phyloP scores from a whole-genome alignment of 306 rosid species.

The Pyrus pyrifolia region DNA sequence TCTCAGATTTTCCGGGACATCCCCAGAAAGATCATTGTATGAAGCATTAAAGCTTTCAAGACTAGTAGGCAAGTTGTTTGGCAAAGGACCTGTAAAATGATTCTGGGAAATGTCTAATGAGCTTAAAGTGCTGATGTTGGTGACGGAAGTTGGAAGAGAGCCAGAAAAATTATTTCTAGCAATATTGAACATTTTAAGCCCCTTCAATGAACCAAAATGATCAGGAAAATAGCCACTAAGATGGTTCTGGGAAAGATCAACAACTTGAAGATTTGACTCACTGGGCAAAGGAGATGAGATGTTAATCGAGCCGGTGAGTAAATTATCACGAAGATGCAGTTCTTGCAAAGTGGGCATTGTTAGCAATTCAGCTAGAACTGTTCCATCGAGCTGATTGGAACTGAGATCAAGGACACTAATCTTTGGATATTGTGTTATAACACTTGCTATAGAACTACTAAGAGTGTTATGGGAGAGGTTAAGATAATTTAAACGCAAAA shows the following conservation, averaged over 20 bases:
- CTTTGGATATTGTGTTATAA: constrained; percentile 71
- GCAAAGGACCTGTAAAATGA: constrained; percentile 83
- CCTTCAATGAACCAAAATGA: constrained; percentile 51
- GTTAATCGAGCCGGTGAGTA: constrained; percentile 57
- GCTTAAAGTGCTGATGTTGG: constrained; percentile 49
- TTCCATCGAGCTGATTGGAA: constrained; percentile 68
- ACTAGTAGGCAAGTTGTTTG: constrained; percentile 51
- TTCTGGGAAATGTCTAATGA: constrained; percentile 70
- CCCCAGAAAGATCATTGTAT: constrained; percentile 75
- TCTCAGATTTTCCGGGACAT: constrained; percentile 71
- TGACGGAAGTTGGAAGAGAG: constrained; percentile 77
- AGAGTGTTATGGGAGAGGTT: constrained; percentile 72
- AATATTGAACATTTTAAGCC: constrained; percentile 58
- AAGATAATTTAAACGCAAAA: constrained; percentile 69
- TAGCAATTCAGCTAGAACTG: constrained; percentile 46
- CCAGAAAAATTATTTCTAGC: constrained; percentile 88
- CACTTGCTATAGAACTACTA: constrained; percentile 52
- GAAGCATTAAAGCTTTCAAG: constrained; percentile 71
- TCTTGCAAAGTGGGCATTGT: constrained; percentile 71
- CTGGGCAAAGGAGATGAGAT: constrained; percentile 41
- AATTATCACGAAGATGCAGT: constrained; percentile 66
- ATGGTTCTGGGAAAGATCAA: constrained; percentile 79
- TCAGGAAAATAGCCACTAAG: constrained; percentile 82
- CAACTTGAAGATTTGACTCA: constrained; percentile 61
- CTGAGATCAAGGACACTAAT: constrained; percentile 82